Evolutionary conservation across 768 basidiomycete genomes (phyloP), one percentile per base, ranked within the genome.

Genomic region (Rhizopogon roseolus): DNA sequence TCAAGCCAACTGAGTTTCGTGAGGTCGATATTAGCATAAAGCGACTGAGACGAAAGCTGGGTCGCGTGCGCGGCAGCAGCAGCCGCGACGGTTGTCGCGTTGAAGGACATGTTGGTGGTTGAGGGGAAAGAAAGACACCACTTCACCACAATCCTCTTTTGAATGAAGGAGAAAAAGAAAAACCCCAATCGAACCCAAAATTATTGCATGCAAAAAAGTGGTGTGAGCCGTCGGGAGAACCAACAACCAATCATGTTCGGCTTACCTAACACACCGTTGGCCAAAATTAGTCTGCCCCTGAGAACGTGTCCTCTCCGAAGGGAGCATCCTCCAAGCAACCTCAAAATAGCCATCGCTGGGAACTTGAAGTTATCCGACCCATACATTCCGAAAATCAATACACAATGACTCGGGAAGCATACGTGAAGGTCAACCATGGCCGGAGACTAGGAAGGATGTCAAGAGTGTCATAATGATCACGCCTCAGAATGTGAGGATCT

Each of bases 1-100:
- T 96, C 94, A 48, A 85, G 56, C 85, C 82, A 86, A 56, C 66
- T 81, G 39, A 91, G 74, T 51, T 81, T 75, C 17, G 78, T 63
- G 53, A 85, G 74, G 68, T 90, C 85, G 19, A 79, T 74, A 57
- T 74, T 69, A 2, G 79, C 74, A 54, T 89, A 88, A 13, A 86
- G 75, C 41, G 71, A 58, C 16, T 73, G 70, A 40, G 74, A 72
- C 17, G 69, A 59, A 22, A 60, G 50, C 32, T 65, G 58, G n/a
- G 57, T 57, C 34, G 62, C 56, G 9, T 62, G 56, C 0, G 55
- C 58, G 4, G 75, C 78, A 5, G 29, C 44, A 14, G 32, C 45
- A 22, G 46, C 46, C 6, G 34, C 46, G 36, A 66, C 66, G 62
- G 36, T 14, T 1, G 66, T 67, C 50, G 52, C 66, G 50, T 81